Evolutionary conservation across 192 early-diverging fungal genomes (phyloP), one percentile per base, ranked within the genome.

Genomic region (Gaertneriomyces semiglobifer): DNA sequence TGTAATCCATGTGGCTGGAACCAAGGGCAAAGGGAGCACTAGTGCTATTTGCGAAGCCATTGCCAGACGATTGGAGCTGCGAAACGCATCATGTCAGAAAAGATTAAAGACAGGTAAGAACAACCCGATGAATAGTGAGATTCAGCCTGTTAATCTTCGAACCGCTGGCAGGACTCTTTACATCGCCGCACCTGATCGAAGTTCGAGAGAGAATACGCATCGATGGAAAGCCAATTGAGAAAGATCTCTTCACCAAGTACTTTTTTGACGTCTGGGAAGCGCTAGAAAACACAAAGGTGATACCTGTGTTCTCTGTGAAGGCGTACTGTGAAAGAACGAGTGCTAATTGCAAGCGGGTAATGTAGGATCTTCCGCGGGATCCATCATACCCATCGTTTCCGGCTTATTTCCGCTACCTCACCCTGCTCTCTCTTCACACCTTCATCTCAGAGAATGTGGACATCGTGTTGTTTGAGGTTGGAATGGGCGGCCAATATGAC

Each of bases 191-290:
- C 69, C 74, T 99, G 53, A 81, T 92, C 55, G 84, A 94, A 55
- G 94, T 90, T 6, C 88, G 95, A 54, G 96, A 99, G 68, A 84
- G 96, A 20, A 96, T 99, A 66, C 82, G 92, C 52, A 93, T 99
- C 71, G 83, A 97, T 70, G 96, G 96, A 0, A 67, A 65, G 20
- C 91, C 93, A 10, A 76, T 99, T 5, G 80, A 81, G 6, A 79
- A 87, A 52, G 80, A 86, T 0, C n/a, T 73, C 12, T 95, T 93
- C 76, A 82, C 88, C 9, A 86, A 91, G 72, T 92, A 96, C 77
- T 96, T 94, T 68, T 90, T 92, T 73, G 81, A 94, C 25, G 83
- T 88, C 10, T 94, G 89, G 89, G 86, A 94, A 71, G 66, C 76
- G 19, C 74, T 96, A 41, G 84, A 86, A 45, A 75, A 44, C 25